Base-by-base conservation (phyloP, 2,329 filamentous ascomycete species). In the Fusarium burgessii region DNA sequence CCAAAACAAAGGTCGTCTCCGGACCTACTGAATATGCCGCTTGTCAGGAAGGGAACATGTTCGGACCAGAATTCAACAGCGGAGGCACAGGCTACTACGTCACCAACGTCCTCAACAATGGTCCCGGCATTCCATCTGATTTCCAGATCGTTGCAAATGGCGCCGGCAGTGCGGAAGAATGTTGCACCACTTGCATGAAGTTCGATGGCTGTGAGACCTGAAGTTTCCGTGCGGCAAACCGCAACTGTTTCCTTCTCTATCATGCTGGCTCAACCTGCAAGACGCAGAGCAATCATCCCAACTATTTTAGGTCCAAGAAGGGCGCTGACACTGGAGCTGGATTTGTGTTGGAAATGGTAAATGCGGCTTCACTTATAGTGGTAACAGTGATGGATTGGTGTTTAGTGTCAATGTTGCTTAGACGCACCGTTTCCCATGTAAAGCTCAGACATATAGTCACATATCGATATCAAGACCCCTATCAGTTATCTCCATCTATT, bases 221-320 rank as follows among this genome's bases (percentile, higher is more conserved):
- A 36, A 60, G 32, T 1, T 66, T 40, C 12, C 50, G 63, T 3
- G 54, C 25, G 1, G 46, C 20, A 17, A 54, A 66, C 33, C 61
- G 63, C 5, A 66, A 66, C 17, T 66, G 63, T 4, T 66, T 66
- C 14, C 42, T 66, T 6, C 38, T 66, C 6, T 66, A 66, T 7
- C 52, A 66, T 12, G 36, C 35, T 8, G 58, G 58, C 3, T 23
- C 41, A 1, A 56, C 58, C 0, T 65, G 62, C 15, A 50, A 56
- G 9, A 23, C 52, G 0, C 61, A 66, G 20, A 20, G 7, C 3
- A 59, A 55, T 2, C 54, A 67, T 4, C 55, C 64, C 2, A 50
- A 66, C 38, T 67, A 40, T 10, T 61, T 67, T 6, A 50, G 60
- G 55, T 66, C 47, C 0, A 66, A 61, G 18, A 67, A 67, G 27